Evolutionary conservation across 768 basidiomycete species (phyloP), one percentile per base, ranked within the genome.

Genomic region (Suillus americanus): DNA sequence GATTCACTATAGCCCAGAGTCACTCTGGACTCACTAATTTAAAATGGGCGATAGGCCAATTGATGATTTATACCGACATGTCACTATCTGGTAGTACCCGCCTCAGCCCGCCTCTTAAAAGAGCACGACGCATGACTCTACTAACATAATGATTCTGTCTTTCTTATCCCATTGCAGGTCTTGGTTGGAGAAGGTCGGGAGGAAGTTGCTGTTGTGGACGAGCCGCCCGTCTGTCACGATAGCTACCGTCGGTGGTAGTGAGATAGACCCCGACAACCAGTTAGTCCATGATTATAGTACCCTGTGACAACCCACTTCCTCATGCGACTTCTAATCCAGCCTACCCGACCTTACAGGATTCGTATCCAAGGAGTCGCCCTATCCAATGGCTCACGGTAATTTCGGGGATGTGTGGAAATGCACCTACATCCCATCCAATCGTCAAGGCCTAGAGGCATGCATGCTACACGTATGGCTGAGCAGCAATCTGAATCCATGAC

Each of bases 341-440:
- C 23, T 45, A 30, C 25, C 38, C 7, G 64, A 64, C n/a, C 64
- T 64, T 16, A 64, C 64, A 7, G 48, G 35, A 37, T 30, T 51
- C 16, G 14, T 63, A 33, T 14, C 14, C 14, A 55, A 45, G 20
- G 48, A 63, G 28, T 61, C 28, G 33, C 5, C 62, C 3, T 41
- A 55, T 38, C 45, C 64, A 13, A 50, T 43, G 23, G 41, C 60
- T 3, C 57, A 61, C 23, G 64, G 64, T 51, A 64, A 38, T 40
- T 64, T 61, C 40, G 51, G 62, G 35, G 64, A 65, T 30, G 55
- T 65, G 2, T 65, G 64, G 64, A 65, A 59, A 51, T 65, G 64
- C 37, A 37, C 25, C 18, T 63, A 57, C n/a, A 6, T 3, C 25
- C 2, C 50, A 25, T 18, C 50, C 50, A 16, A 51, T 23, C 25